phyloP scores from a whole-genome alignment of 768 basidiomycete species.

The Tulasnella sp. region DNA sequence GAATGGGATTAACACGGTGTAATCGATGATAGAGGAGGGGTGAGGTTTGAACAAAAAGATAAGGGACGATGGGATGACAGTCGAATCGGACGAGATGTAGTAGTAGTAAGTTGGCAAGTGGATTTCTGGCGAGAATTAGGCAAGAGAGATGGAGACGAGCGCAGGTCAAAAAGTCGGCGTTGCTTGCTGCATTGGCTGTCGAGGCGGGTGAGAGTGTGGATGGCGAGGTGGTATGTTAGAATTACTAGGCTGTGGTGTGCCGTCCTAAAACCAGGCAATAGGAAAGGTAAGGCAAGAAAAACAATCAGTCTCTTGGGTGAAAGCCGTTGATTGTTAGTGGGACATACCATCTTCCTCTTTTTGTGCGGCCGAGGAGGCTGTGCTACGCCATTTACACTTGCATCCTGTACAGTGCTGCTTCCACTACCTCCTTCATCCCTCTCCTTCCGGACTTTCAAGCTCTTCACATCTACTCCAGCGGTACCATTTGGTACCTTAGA shows the following conservation, averaged over 20 bases:
- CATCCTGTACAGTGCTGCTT: neutral
- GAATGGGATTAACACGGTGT: too few species aligned
- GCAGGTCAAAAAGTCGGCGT: constrained; percentile 11
- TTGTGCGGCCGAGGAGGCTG: constrained; percentile 11
- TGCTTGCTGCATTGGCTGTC: constrained; percentile 15
- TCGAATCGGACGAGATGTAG: too few species aligned
- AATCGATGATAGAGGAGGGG: too few species aligned
- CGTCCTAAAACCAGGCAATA: neutral
- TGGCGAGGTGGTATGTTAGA: neutral
- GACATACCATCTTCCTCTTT: constrained; percentile 14
- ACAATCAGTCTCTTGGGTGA: neutral
- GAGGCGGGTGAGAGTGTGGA: constrained; percentile 9
- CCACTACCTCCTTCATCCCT: constrained; percentile 4
- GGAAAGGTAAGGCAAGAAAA: neutral
- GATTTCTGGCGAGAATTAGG: too few species aligned
- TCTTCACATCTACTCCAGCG: constrained; percentile 4
- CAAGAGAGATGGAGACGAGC: too few species aligned
- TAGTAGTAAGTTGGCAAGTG: too few species aligned
- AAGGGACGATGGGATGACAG: too few species aligned
- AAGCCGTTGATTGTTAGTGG: neutral
- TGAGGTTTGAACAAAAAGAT: too few species aligned
- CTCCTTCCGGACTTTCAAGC: constrained; percentile 7
- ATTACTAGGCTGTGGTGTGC: neutral
- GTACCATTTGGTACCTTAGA: neutral
- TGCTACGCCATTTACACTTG: neutral